phyloP scores from a whole-genome alignment of 2,329 filamentous ascomycete species.

The Coniella lustricola region DNA sequence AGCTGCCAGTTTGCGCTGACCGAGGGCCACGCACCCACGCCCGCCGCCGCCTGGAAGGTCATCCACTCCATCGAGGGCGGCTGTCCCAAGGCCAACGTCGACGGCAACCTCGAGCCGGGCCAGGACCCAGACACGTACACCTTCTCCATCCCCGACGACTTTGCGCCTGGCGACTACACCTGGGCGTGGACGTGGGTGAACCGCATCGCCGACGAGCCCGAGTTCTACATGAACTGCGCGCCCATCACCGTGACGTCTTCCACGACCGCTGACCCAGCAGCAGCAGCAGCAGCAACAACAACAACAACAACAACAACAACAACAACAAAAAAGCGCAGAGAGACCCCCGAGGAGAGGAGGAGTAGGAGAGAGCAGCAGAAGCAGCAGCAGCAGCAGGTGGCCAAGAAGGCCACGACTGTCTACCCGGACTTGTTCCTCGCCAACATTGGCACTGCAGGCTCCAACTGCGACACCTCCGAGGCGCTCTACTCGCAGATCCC shows the following conservation, averaged over 20 bases:
- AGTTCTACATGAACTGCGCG: conserved; percentile 74
- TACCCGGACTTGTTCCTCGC: conserved; percentile 65
- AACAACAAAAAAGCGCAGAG: no score
- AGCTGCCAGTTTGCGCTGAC: conserved; percentile 55
- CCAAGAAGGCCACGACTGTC: conserved; percentile 32
- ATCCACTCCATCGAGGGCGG: conserved; percentile 65
- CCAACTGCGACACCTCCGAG: conserved; percentile 47
- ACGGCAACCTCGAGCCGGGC: conserved; percentile 41
- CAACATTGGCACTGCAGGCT: conserved; percentile 43
- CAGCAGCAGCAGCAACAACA: no score
- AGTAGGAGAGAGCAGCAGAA: no score
- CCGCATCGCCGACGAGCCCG: conserved; percentile 57
- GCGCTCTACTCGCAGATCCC: conserved; percentile 30
- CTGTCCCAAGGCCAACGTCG: conserved; percentile 49
- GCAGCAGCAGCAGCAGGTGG: conserved; percentile 8
- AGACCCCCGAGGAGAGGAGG: conserved; percentile 13
- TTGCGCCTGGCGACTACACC: conserved; percentile 57
- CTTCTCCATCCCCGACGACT: conserved; percentile 51
- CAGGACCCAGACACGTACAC: conserved; percentile 40
- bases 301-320: no score
- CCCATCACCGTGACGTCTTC: conserved; percentile 46
- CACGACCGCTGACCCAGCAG: conserved; percentile 13
- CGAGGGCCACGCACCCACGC: conserved; percentile 46
- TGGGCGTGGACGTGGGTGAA: conserved; percentile 76
- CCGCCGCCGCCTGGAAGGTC: conserved; percentile 57